A percentile compares a stretch with the other conserved stretches of the same genome.
Conservation (phyloP, 495 filamentous ascomycete genomes). For the Margaritispora aquatica region DNA sequence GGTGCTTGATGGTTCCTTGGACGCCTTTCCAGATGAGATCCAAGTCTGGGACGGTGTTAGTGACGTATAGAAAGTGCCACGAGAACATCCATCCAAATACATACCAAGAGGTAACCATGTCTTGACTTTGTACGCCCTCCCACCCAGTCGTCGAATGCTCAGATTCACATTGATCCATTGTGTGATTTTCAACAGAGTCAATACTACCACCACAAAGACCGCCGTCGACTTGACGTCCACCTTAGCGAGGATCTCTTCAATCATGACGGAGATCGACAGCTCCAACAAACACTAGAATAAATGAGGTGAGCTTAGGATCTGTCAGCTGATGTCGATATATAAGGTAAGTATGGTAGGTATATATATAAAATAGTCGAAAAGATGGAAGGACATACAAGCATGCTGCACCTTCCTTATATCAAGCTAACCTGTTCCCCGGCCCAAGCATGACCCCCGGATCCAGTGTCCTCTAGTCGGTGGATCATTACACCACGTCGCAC, state of each 20-base stretch:
- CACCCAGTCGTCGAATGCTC: constrained; percentile 38
- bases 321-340: too few relatives aligned
- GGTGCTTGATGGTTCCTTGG: constrained; percentile 39
- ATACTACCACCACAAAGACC: constrained; percentile 21
- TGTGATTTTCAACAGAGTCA: constrained; percentile 26
- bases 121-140: constrained; percentile 22
- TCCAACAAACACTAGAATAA: constrained; percentile 31
- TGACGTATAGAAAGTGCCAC: background rate
- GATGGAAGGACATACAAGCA: background rate
- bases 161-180: constrained; percentile 27
- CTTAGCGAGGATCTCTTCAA: constrained; percentile 28
- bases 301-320: too few relatives aligned
- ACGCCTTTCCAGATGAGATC: constrained; percentile 53
- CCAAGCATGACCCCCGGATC: constrained; percentile 3
- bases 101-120: constrained; percentile 29
- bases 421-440: too few relatives aligned
- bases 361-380: too few relatives aligned
- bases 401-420: background rate
- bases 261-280: constrained; percentile 24
- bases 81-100: background rate
- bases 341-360: too few relatives aligned
- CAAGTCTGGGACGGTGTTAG: constrained; percentile 43
- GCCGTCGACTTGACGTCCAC: constrained; percentile 28
- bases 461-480: constrained; percentile 10
- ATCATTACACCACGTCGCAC: constrained; percentile 23